Percentiles rank a stretch among this genome's conserved stretches.
phyloP scores from a whole-genome alignment of 352 stramenopile species.

The Phytopythium oedochilum region DNA sequence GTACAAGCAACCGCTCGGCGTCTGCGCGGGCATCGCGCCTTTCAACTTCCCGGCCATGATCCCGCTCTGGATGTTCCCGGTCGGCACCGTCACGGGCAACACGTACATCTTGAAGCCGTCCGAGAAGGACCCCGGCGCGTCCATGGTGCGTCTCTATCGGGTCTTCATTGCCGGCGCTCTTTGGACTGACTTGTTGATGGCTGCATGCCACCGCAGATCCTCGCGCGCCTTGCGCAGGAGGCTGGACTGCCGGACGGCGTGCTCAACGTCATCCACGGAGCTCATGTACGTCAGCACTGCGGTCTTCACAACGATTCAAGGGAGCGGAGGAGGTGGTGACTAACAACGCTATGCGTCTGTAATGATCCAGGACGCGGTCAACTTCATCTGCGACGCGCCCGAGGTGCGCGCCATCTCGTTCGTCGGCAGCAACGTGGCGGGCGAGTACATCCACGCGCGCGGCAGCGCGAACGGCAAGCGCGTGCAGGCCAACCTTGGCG shows the following conservation, averaged over 20 bases:
- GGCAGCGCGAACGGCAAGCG: conserved; percentile 90
- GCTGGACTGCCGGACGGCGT: conserved; percentile 93
- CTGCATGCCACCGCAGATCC: conserved; percentile 35
- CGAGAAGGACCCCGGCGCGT: conserved; percentile 89
- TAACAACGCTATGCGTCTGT: background rate
- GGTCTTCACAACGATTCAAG: background rate
- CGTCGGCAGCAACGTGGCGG: conserved; percentile 91
- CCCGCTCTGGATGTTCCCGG: conserved; percentile 91
- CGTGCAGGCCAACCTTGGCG: conserved; percentile 95
- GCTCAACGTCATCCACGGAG: conserved; percentile 93
- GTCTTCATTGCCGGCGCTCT: background rate
- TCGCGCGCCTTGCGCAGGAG: conserved; percentile 91
- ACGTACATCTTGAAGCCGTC: conserved; percentile 97
- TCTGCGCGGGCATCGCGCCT: conserved; percentile 91
- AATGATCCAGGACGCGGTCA: conserved; percentile 77
- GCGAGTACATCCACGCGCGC: conserved; percentile 93
- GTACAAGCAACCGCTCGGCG: conserved; percentile 94
- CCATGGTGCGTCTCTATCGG: conserved; percentile 65
- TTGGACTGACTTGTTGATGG: background rate
- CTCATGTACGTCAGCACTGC: conserved; percentile 36
- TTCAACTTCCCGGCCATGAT: conserved; percentile 99
- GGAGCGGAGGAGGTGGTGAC: background rate
- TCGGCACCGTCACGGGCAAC: conserved; percentile 91
- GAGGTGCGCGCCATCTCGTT: conserved; percentile 97
- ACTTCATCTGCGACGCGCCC: conserved; percentile 93